Percentiles rank a stretch among this genome's conserved stretches.
Evolutionary conservation across 164 flowering plant species (phyloP).

Genomic region (Stephania cephalantha): DNA sequence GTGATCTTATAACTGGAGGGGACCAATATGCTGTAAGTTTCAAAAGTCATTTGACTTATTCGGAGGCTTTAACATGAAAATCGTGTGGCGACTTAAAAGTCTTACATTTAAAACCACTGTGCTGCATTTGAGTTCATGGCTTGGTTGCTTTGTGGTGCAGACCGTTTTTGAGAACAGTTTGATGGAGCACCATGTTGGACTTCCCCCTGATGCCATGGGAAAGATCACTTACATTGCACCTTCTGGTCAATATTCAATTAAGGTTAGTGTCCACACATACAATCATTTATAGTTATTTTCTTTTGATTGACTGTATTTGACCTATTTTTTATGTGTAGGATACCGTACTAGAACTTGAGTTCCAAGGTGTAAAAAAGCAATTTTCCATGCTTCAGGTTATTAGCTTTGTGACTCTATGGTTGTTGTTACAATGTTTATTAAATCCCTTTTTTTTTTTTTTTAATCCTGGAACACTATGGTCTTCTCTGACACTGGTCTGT

Average conservation of each 20-base stretch:
- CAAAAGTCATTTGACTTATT: slow-evolving; percentile 2
- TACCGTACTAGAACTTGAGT: slow-evolving; percentile 93
- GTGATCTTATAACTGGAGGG: slow-evolving; percentile 94
- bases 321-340: slow-evolving; percentile 45
- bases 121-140: slow-evolving; percentile 3
- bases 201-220: slow-evolving; percentile 97
- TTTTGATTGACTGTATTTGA: neutral
- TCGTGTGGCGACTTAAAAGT: neutral
- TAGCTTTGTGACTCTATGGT: slow-evolving; percentile 2
- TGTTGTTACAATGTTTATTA: neutral
- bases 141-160: slow-evolving; percentile 38
- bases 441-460: neutral
- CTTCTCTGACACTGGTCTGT: slow-evolving; percentile 1
- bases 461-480: neutral
- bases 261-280: slow-evolving; percentile 39
- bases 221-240: slow-evolving; percentile 84
- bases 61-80: neutral
- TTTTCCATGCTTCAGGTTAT: slow-evolving; percentile 96
- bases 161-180: slow-evolving; percentile 89
- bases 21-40: slow-evolving; percentile 94
- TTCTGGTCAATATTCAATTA: slow-evolving; percentile 84
- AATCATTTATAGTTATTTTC: too few relatives aligned
- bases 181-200: slow-evolving; percentile 89
- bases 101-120: neutral
- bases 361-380: slow-evolving; percentile 91